Evolutionary conservation across 371 early-diverging fungal species (phyloP), one percentile per base, ranked within the genome.

Genomic region (Rhizopus microsporus): DNA sequence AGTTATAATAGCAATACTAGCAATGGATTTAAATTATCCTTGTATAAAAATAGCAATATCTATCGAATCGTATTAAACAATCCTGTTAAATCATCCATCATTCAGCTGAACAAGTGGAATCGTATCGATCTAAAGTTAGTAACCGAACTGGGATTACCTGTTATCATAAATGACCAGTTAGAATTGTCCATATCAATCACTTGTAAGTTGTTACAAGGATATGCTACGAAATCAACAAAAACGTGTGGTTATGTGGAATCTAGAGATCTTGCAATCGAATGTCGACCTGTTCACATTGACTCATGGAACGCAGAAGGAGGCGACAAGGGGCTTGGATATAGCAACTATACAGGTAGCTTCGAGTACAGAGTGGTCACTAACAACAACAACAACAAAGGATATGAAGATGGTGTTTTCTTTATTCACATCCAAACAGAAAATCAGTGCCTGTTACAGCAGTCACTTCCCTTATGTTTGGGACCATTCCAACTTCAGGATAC

Each of bases 121-220:
- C 62, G 72, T 12, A 51, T 77, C 30, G 68, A 71, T 37, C 45
- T 77, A 15, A 62, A 66, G 15, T 17, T 77, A 2, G 70, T 72
- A 6, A 77, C 72, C 42, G 78, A 77, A 33, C 47, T 71, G 16
- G 74, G 72, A 1, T 37, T 74, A n/a, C 35, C 67, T 46, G 29
- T 46, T 8, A 29, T 29, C 29, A 23, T 23, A 23, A 17, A 7
- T 12, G 29, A 29, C 8, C 29, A 17, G 12, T 23, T 23, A 23
- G 23, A 23, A 2, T 23, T 23, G 23, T 23, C 46, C 8, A 29
- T 46, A 7, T 4, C 29, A 8, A 29, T 23, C 2, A 46, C 10
- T 12, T 46, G 46, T 12, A 46, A 29, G 6, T 7, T 46, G 12
- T 46, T 46, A 46, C 46, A 46, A 8, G 5, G 29, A 23, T 7